These are phyloP conservation scores for Isatis tinctoria DNA, from an alignment of 345 rosid species.

Conservation along the genomic window DNA sequence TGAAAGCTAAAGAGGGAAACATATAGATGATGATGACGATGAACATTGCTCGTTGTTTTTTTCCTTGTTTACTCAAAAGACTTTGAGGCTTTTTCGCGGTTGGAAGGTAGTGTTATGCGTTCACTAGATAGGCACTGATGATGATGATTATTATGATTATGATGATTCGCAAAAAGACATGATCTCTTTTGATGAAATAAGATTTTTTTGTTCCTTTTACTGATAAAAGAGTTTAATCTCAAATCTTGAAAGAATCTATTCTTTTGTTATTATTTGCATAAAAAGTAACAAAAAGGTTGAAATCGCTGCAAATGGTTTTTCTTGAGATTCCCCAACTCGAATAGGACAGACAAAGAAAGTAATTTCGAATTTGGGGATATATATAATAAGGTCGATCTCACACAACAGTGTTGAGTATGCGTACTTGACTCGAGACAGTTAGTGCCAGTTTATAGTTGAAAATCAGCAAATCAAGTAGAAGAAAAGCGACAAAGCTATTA, in stretches of 20 bases:
- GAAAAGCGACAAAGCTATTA: conserved; percentile 18
- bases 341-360: conserved; percentile 16
- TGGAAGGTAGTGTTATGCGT: conserved; percentile 15
- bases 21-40: conserved; percentile 16
- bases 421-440: conserved; percentile 19
- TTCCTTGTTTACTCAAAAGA: not conserved
- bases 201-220: conserved; percentile 22
- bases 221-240: not conserved
- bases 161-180: conserved; percentile 12
- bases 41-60: conserved; percentile 13
- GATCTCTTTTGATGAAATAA: conserved; percentile 31
- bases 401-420: conserved; percentile 19
- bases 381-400: not conserved
- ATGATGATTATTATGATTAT: conserved; percentile 21
- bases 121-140: conserved; percentile 32
- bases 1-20: conserved; percentile 11
- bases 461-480: conserved; percentile 13
- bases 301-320: conserved; percentile 3
- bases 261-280: conserved; percentile 18
- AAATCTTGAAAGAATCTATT: conserved; percentile 9
- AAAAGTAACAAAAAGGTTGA: not conserved
- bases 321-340: conserved; percentile 20
- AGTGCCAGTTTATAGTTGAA: conserved; percentile 31
- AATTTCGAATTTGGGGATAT: not conserved
- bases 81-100: not conserved